Evolutionary conservation across 495 filamentous ascomycete genomes (phyloP).

Genomic region (Apiosordaria backusii): DNA sequence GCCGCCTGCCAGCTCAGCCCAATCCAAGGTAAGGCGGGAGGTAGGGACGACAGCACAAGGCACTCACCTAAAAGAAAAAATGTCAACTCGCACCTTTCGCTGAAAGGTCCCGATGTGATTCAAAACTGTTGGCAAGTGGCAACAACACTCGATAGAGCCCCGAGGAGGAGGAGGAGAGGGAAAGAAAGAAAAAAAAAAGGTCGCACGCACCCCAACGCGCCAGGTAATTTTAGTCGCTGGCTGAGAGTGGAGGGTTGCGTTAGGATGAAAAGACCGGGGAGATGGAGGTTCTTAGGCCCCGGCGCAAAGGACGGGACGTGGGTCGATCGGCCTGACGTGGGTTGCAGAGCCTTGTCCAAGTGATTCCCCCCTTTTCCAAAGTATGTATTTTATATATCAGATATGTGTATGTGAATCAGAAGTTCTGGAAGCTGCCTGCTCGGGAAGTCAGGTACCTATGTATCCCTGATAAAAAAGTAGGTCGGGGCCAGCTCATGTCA

Average conservation of each 20-base stretch:
- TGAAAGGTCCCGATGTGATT: conserved; percentile 18
- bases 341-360: neutral
- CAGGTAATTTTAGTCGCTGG: conserved; percentile 28
- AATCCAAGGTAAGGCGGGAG: neutral
- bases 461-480: neutral
- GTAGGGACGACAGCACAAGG: neutral
- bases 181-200: conserved; percentile 23
- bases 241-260: conserved; percentile 32
- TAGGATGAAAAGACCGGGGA: conserved; percentile 35
- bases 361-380: neutral
- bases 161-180: conserved; percentile 14
- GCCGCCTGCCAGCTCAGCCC: neutral
- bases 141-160: conserved; percentile 17
- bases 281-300: conserved; percentile 32
- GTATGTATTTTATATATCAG: neutral
- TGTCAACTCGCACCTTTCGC: conserved; percentile 13
- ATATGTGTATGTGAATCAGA: neutral
- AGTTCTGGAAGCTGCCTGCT: neutral
- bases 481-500: neutral
- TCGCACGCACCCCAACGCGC: conserved; percentile 27
- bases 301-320: conserved; percentile 33
- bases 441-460: neutral
- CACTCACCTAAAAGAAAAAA: conserved; percentile 10
- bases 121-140: conserved; percentile 19
- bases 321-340: conserved; percentile 31